Evolutionary conservation across 108 stramenopile species (phyloP), one percentile per base, ranked within the genome.

Genomic region (Conticribra guillardii): DNA sequence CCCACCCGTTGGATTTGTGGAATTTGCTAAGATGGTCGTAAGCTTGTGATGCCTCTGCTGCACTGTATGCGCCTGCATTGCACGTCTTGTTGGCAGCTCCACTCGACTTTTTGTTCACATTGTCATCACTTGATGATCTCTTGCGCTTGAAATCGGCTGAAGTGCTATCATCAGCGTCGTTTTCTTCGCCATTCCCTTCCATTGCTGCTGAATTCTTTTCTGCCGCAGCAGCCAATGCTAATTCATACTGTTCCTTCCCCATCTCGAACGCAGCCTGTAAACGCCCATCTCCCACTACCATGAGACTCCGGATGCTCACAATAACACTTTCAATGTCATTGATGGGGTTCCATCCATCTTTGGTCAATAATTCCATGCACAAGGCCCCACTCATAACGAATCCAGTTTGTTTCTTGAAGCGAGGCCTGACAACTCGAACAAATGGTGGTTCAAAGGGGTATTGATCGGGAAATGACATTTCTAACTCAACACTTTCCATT

Each of bases 281-380:
- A 11, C 93, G 81, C 11, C 93, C 96, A 62, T 96, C 91, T 0
- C 96, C 96, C 32, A 96, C 92, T 46, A 95, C 96, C 73, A 96
- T 79, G 26, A 95, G 87, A 27, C 89, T 90, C 44, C 96, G 90
- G 50, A 96, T 84, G 23, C 86, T 87, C 11, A 96, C 96, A 75
- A 96, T 94, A 60, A 96, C 96, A 79, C 78, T 84, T 56, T 96
- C 96, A 74, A 96, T 96, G 62, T 96, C 96, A 63, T 96, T 96
- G 52, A 94, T 84, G 5, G 96, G 93, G 53, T 94, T 96, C 96
- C 96, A 96, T 32, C 96, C 96, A 49, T 96, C 89, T 41, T 90
- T 94, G 31, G 94, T 96, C 47, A 96, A 80, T 17, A 96, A 80
- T 75, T 96, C 96, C 92, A 95, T 94, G 56, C 96, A 96, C 30